phyloP scores from a whole-genome alignment of 768 basidiomycete species.

The Collybia nuda region DNA sequence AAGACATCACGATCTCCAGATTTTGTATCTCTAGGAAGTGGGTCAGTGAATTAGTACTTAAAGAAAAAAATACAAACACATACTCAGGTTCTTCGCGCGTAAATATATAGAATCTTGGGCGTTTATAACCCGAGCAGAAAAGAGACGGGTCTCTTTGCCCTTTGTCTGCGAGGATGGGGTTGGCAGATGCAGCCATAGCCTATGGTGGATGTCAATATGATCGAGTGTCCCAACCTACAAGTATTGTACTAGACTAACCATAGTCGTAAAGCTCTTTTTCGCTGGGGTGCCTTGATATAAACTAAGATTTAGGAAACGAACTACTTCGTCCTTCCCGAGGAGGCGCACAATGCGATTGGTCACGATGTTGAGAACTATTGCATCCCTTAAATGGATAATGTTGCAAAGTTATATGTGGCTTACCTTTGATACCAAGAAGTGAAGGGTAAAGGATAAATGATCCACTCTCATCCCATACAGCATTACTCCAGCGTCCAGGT shows the following conservation, averaged over 20 bases:
- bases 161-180: constrained; percentile 90
- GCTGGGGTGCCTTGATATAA: constrained; percentile 94
- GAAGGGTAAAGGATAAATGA: constrained; percentile 94
- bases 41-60: background rate
- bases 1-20: constrained; percentile 93
- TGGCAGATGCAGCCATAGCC: constrained; percentile 95
- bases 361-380: constrained; percentile 85
- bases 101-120: constrained; percentile 92
- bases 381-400: background rate
- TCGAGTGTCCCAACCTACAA: background rate
- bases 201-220: constrained; percentile 23
- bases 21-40: constrained; percentile 67
- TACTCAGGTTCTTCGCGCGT: constrained; percentile 90
- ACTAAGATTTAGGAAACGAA: constrained; percentile 84
- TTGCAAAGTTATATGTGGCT: background rate
- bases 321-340: constrained; percentile 91
- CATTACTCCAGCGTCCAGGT: constrained; percentile 82
- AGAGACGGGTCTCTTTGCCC: constrained; percentile 85
- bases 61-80: constrained; percentile 24
- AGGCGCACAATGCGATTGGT: constrained; percentile 90
- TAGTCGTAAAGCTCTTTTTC: constrained; percentile 79
- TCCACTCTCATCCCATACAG: constrained; percentile 97
- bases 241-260: constrained; percentile 45
- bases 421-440: constrained; percentile 93
- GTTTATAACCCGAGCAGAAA: constrained; percentile 92